phyloP scores from a whole-genome alignment of 2,329 filamentous ascomycete species.

The Colletotrichum chlorophyti region DNA sequence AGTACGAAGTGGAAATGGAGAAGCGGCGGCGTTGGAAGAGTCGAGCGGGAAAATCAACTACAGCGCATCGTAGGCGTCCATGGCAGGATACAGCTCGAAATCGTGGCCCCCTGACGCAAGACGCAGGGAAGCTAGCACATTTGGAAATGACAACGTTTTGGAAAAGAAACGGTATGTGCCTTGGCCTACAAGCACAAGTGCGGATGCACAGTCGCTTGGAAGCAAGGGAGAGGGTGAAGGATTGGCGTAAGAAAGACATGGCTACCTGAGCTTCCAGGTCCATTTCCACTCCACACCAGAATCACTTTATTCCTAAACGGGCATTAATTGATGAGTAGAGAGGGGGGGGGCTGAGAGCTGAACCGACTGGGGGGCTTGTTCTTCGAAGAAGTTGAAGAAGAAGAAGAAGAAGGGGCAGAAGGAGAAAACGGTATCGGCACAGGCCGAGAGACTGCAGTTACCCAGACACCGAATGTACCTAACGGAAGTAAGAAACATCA shows the following conservation, averaged over 20 bases:
- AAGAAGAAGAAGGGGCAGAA: neutral
- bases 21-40: slow-evolving; percentile 3
- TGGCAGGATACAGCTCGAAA: neutral
- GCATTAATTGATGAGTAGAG: no score
- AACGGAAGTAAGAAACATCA: slow-evolving; percentile 18
- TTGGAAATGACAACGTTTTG: no score
- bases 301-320: no score
- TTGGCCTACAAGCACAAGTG: neutral
- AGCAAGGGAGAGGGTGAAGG: slow-evolving; percentile 14
- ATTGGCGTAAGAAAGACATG: neutral
- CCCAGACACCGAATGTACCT: slow-evolving; percentile 5
- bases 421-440: neutral
- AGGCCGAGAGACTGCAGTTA: neutral
- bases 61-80: no score
- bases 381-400: neutral
- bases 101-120: neutral
- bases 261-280: no score
- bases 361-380: neutral
- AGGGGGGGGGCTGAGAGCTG: no score
- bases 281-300: no score
- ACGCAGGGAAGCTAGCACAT: slow-evolving; percentile 1
- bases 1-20: neutral
- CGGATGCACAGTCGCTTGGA: neutral
- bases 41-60: neutral
- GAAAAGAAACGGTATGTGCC: slow-evolving; percentile 7